Evolutionary conservation across 352 stramenopile species (phyloP).

Genomic region (Globisporangium perplexum): DNA sequence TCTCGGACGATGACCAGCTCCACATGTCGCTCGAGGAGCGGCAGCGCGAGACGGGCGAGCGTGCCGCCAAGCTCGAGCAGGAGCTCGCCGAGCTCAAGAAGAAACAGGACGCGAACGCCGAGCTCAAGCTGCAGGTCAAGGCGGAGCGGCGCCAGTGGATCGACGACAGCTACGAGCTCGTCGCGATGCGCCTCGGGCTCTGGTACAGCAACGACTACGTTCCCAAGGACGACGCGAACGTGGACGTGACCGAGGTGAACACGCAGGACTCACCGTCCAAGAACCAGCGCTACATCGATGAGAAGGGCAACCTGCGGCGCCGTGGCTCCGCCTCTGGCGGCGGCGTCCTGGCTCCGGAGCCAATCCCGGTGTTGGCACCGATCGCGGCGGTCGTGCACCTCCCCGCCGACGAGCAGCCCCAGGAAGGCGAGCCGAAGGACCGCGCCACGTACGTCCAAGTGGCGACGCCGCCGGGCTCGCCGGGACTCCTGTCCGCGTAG

Average conservation of each 20-base stretch:
- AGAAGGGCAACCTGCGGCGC: conserved; percentile 39
- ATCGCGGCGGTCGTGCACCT: not conserved
- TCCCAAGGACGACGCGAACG: conserved; percentile 12
- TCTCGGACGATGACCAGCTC: conserved; percentile 21
- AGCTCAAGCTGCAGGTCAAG: conserved; percentile 30
- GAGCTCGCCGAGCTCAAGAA: conserved; percentile 6
- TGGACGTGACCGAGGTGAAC: conserved; percentile 35
- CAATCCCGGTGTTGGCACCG: not conserved
- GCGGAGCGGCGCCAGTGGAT: conserved; percentile 25
- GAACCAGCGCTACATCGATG: conserved; percentile 36
- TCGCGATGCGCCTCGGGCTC: conserved; percentile 20
- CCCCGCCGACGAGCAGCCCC: not conserved
- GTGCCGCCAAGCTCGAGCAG: not conserved
- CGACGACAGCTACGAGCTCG: conserved; percentile 23
- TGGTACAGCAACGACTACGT: conserved; percentile 25
- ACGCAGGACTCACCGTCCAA: conserved; percentile 30
- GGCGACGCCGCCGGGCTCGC: conserved; percentile 8
- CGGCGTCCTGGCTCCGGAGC: not conserved
- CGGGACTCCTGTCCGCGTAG: not conserved
- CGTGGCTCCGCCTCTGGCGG: not conserved
- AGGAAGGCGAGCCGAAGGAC: not conserved
- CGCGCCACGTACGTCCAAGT: conserved; percentile 2
- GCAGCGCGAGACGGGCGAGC: conserved; percentile 4
- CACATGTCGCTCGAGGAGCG: conserved; percentile 16
- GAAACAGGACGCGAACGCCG: conserved; percentile 16